These are phyloP conservation scores for Coniochaeta prunicola DNA, from an alignment of 2,329 filamentous ascomycete genomes.

Conservation along the genomic window DNA sequence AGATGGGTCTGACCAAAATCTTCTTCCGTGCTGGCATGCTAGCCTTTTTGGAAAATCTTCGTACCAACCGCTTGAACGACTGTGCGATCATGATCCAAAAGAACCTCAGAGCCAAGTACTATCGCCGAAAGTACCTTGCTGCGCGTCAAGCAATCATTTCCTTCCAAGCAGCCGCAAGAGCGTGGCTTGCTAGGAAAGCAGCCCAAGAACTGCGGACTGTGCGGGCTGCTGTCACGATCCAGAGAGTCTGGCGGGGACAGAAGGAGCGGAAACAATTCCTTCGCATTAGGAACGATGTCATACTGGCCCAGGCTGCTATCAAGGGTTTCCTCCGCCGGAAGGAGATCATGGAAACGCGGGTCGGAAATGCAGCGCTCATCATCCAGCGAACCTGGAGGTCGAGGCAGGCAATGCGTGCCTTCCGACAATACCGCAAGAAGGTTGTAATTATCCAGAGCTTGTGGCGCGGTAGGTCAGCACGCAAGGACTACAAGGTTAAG, in stretches of 20 bases:
- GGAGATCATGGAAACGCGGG: constrained; percentile 86
- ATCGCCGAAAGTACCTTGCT: constrained; percentile 83
- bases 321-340: constrained; percentile 90
- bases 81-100: constrained; percentile 98
- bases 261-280: constrained; percentile 80
- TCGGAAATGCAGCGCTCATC: constrained; percentile 82
- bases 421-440: constrained; percentile 86
- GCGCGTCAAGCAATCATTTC: constrained; percentile 73
- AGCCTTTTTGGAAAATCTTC: constrained; percentile 90
- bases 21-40: constrained; percentile 99
- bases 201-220: constrained; percentile 75
- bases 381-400: constrained; percentile 91
- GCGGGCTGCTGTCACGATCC: constrained; percentile 88
- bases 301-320: constrained; percentile 80
- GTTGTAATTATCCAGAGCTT: constrained; percentile 84
- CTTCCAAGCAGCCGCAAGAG: constrained; percentile 73
- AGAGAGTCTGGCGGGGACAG: constrained; percentile 88
- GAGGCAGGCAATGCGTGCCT: constrained; percentile 67
- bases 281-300: constrained; percentile 71
- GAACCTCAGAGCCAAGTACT: constrained; percentile 93
- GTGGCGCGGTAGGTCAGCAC: constrained; percentile 79
- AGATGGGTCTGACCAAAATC: constrained; percentile 95
- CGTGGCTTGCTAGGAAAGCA: constrained; percentile 66
- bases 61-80: constrained; percentile 83
- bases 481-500: constrained; percentile 79